Percentiles rank a stretch among this genome's conserved stretches.
Evolutionary conservation across 495 filamentous ascomycete genomes (phyloP).

Genomic region (Talaromyces adpressus): DNA sequence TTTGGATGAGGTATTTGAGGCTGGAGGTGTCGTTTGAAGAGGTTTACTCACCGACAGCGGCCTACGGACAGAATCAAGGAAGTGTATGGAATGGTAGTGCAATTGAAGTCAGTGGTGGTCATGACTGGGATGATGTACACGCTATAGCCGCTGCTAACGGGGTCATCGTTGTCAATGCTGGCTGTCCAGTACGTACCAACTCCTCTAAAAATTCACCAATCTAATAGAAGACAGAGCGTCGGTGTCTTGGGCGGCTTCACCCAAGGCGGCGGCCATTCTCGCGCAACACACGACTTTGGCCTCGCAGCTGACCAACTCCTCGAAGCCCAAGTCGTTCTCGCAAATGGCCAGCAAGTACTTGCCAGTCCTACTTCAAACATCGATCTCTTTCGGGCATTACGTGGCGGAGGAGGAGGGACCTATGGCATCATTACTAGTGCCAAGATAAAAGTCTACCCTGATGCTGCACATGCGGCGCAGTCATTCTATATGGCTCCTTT

Average conservation of each 20-base stretch:
- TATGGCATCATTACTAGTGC: conserved; percentile 33
- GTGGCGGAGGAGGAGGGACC: conserved; percentile 17
- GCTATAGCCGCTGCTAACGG: conserved; percentile 9
- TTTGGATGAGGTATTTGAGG: too few species aligned
- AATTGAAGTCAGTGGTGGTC: conserved; percentile 12
- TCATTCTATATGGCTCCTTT: too few species aligned
- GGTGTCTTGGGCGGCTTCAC: conserved; percentile 14
- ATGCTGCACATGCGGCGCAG: too few species aligned
- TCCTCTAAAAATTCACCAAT: not conserved
- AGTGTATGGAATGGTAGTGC: too few species aligned
- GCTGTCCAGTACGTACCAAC: conserved; percentile 9
- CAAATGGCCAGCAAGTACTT: conserved; percentile 15
- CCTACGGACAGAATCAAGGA: too few species aligned
- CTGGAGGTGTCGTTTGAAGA: too few species aligned
- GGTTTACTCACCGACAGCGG: too few species aligned
- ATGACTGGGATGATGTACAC: conserved; percentile 17
- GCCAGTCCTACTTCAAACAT: conserved; percentile 25
- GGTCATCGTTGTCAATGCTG: conserved; percentile 18
- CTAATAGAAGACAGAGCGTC: conserved; percentile 9
- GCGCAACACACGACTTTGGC: conserved; percentile 5
- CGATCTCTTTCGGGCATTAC: conserved; percentile 48
- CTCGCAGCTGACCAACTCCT: conserved; percentile 13
- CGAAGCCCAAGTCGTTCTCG: conserved; percentile 32
- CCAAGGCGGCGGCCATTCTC: conserved; percentile 13
- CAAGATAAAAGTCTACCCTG: not conserved